Evolutionary conservation across 2,329 filamentous ascomycete genomes (phyloP), one percentile per base, ranked within the genome.

Genomic region (Scytalidium lignicola): DNA sequence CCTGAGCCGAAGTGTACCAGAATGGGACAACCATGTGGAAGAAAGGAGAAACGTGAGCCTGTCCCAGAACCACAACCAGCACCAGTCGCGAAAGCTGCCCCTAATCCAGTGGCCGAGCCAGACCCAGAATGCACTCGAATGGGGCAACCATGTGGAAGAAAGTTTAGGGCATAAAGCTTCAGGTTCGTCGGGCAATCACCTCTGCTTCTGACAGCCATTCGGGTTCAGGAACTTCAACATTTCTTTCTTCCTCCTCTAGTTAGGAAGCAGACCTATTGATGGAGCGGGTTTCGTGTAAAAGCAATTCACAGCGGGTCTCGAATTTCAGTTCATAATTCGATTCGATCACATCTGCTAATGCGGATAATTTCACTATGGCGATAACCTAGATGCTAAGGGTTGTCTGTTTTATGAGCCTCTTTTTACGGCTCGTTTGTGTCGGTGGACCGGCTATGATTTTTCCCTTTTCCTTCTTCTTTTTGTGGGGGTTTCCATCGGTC

Each of bases 381-480:
- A 37, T n/a, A n/a, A 37, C 32, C 32, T 37, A 7, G 10, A 17
- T 13, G 15, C 15, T 52, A 68, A 73, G 60, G 49, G 52, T 79
- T 73, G 70, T 82, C 48, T 73, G 70, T 61, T 61, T 47, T 26
- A 6, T 10, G 23, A 10, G 23, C 23, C 5, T 26, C 10, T 26
- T 26, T 26, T 10, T 26, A 26, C 6, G 5, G 10, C 6, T 5
- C 23, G 5, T 26, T 10, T 26, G 6, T 6, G 23, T 26, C 23
- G 10, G 23, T 26, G 23, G 23, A 10, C 23, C 23, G 23, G 23
- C 10, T n/a, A n/a, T n/a, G n/a, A n/a, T n/a, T n/a, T n/a, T n/a
- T n/a, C n/a, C n/a, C n/a, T n/a, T n/a, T n/a, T n/a, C n/a, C n/a
- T 26, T 26, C 10, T 26, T 10, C 5, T 6, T 6, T 26, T 10